These are phyloP conservation scores for Phytopythium aichiense DNA, from an alignment of 352 stramenopile species.

Conservation along the genomic window DNA sequence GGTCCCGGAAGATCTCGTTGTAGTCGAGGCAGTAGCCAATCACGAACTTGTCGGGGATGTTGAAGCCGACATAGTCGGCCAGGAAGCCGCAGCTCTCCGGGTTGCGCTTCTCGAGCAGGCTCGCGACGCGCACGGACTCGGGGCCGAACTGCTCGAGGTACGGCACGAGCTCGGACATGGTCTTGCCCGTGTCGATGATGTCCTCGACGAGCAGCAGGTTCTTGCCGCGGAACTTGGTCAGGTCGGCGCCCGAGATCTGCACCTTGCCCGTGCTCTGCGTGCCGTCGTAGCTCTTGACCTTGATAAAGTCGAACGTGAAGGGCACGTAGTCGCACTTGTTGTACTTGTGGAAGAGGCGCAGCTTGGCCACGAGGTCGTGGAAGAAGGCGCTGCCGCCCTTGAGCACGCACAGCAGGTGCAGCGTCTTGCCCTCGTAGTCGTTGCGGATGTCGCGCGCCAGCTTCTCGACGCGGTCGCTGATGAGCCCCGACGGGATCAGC, in stretches of 20 bases:
- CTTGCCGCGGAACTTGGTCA: conserved; percentile 84
- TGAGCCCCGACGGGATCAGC: conserved; percentile 88
- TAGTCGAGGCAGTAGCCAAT: conserved; percentile 97
- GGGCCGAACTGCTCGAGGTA: conserved; percentile 77
- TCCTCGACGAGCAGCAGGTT: conserved; percentile 96
- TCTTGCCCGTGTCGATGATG: conserved; percentile 97
- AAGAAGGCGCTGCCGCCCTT: conserved; percentile 91
- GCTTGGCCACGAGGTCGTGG: conserved; percentile 81
- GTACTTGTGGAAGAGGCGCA: conserved; percentile 85
- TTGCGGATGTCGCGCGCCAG: conserved; percentile 89
- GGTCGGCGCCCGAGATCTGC: conserved; percentile 84
- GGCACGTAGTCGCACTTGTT: conserved; percentile 86
- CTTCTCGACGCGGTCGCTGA: conserved; percentile 90
- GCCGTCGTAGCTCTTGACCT: conserved; percentile 94
- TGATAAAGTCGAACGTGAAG: conserved; percentile 94
- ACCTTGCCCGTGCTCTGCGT: conserved; percentile 90
- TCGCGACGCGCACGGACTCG: conserved; percentile 86
- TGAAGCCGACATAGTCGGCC: conserved; percentile 96
- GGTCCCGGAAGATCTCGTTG: conserved; percentile 95
- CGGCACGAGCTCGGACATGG: conserved; percentile 90
- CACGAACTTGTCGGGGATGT: conserved; percentile 95
- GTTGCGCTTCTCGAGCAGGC: conserved; percentile 94
- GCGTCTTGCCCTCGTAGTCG: conserved; percentile 86
- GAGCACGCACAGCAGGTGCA: conserved; percentile 91
- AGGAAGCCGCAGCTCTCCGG: conserved; percentile 84